These are phyloP conservation scores for Prunus kanzakura DNA, from an alignment of 306 rosid species.

Conservation along the genomic window DNA sequence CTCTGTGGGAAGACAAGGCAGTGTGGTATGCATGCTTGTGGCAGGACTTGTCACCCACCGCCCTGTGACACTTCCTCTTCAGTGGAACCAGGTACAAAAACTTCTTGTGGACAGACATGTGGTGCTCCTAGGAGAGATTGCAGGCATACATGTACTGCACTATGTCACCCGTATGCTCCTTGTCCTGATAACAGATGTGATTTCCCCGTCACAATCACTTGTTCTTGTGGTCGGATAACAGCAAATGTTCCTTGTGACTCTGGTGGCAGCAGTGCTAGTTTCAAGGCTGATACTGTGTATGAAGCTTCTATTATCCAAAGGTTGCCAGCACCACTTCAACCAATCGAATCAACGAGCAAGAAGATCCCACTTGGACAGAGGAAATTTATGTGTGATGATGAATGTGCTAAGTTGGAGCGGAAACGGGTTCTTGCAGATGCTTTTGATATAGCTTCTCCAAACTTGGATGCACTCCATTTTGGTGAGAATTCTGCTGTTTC, in stretches of 20 bases:
- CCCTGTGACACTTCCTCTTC: slow-evolving; percentile 62
- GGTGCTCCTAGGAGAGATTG: slow-evolving; percentile 92
- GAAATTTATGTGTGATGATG: slow-evolving; percentile 83
- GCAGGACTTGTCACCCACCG: slow-evolving; percentile 67
- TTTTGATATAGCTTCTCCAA: slow-evolving; percentile 65
- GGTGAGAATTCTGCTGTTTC: slow-evolving; percentile 58
- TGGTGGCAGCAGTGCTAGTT: slow-evolving; percentile 55
- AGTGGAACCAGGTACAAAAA: slow-evolving; percentile 39
- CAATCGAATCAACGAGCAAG: slow-evolving; percentile 56
- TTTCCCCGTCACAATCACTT: slow-evolving; percentile 59
- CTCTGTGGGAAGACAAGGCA: slow-evolving; percentile 91
- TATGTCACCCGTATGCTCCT: slow-evolving; percentile 71
- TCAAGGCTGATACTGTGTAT: slow-evolving; percentile 54
- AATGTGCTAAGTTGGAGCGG: slow-evolving; percentile 85
- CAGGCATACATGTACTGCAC: slow-evolving; percentile 75
- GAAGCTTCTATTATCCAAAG: slow-evolving; percentile 74
- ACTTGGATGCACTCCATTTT: slow-evolving; percentile 79
- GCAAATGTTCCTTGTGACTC: slow-evolving; percentile 84
- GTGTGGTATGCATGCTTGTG: slow-evolving; percentile 91
- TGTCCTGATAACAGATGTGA: slow-evolving; percentile 82
- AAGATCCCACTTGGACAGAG: slow-evolving; percentile 80
- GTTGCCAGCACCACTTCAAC: slow-evolving; percentile 67
- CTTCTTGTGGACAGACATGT: slow-evolving; percentile 88
- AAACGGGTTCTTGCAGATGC: slow-evolving; percentile 93
- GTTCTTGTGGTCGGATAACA: slow-evolving; percentile 75